phyloP scores from a whole-genome alignment of 2,329 filamentous ascomycete genomes.

The Colletotrichum sp. region DNA sequence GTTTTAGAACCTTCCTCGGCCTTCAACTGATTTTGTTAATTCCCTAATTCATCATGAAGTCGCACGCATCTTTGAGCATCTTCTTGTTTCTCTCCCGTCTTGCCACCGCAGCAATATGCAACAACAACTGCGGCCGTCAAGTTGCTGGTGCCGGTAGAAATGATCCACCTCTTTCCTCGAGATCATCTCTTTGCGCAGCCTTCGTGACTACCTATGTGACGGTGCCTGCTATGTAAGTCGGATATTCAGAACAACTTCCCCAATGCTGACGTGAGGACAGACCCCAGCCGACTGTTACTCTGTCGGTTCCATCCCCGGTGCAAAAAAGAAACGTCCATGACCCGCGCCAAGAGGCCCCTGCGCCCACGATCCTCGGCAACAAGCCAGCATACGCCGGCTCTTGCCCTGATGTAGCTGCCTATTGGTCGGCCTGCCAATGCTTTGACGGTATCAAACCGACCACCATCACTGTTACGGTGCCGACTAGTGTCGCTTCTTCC shows the following conservation, averaged over 20 bases:
- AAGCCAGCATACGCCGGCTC: constrained; percentile 20
- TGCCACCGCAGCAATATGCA: not conserved
- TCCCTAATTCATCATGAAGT: not conserved
- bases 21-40: not conserved
- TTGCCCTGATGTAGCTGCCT: constrained; percentile 15
- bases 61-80: not conserved
- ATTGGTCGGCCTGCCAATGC: constrained; percentile 25
- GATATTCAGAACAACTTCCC: not conserved
- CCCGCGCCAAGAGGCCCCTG: not conserved
- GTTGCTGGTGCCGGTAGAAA: not conserved
- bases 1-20: not conserved
- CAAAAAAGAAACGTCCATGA: not conserved
- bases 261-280: not conserved
- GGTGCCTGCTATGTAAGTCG: not conserved
- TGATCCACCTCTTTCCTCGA: not conserved
- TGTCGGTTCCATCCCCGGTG: not conserved
- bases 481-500: not conserved
- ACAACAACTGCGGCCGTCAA: constrained; percentile 18
- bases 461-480: constrained; percentile 5
- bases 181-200: constrained; percentile 6
- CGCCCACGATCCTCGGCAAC: not conserved
- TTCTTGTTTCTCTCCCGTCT: not conserved
- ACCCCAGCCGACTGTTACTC: not conserved
- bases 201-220: constrained; percentile 9
- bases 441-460: constrained; percentile 20